These are phyloP conservation scores for Phialemoniopsis sp. DNA, from an alignment of 2,329 filamentous ascomycete species.

Conservation along the genomic window DNA sequence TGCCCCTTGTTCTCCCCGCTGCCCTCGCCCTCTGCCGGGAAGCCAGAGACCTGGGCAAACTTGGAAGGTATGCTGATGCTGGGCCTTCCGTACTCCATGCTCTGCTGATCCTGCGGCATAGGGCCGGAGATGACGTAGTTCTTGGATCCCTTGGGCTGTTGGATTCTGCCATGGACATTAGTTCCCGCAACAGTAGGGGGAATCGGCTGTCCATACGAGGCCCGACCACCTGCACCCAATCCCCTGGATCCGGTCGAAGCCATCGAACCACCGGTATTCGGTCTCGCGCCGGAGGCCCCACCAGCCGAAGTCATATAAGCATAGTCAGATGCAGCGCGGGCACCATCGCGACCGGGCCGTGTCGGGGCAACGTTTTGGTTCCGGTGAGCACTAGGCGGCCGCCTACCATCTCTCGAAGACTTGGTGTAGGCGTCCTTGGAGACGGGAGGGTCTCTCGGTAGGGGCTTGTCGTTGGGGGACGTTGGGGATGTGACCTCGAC, in stretches of 20 bases:
- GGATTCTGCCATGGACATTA: conserved; percentile 84
- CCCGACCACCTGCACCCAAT: conserved; percentile 41
- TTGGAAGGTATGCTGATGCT: conserved; percentile 57
- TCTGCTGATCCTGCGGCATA: conserved; percentile 50
- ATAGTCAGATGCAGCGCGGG: conserved; percentile 51
- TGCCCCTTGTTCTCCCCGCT: conserved; percentile 47
- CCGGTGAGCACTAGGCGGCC: conserved; percentile 44
- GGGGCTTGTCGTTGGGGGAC: conserved; percentile 49
- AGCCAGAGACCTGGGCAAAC: conserved; percentile 53
- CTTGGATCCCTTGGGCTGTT: conserved; percentile 63
- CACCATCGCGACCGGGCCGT: conserved; percentile 43
- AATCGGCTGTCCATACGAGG: conserved; percentile 83
- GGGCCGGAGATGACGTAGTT: conserved; percentile 70
- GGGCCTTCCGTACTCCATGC: conserved; percentile 51
- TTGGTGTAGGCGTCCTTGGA: conserved; percentile 37
- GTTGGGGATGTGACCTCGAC: conserved; percentile 29
- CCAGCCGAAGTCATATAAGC: conserved; percentile 45
- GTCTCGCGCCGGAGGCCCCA: conserved; percentile 48
- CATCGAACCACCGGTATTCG: conserved; percentile 79
- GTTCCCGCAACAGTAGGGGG: conserved; percentile 84
- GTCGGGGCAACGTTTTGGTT: conserved; percentile 40
- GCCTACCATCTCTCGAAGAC: conserved; percentile 25
- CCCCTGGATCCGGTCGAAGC: conserved; percentile 66
- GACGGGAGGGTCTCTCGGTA: conserved; percentile 53
- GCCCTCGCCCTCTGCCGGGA: conserved; percentile 49